Evolutionary conservation across 768 basidiomycete species (phyloP), one percentile per base, ranked within the genome.

Genomic region (Mycena kentingensis): DNA sequence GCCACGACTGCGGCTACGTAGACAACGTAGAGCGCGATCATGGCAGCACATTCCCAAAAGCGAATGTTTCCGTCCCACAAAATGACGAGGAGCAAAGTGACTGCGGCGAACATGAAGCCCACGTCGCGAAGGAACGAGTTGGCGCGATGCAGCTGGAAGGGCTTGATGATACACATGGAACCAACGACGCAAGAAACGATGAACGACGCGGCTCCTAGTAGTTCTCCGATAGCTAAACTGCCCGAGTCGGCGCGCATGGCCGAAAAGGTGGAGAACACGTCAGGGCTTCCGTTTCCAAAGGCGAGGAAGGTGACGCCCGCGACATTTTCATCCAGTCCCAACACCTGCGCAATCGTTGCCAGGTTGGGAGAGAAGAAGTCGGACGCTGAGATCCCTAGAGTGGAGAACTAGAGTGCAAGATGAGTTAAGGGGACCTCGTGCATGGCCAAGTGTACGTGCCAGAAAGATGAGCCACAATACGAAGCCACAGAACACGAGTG

Each of bases 311-410:
- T 99, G 21, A 98, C 95, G 0, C 97, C 97, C 0, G 97, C 94
- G 15, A 98, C 85, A 49, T 91, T 90, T 66, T 99, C 94, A 62
- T 90, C 90, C 34, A 99, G 71, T 0, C 93, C 90, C 4, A 99
- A 81, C 3, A 90, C 73, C 44, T 87, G 81, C 0, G 96, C 85
- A 27, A 98, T 88, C 1, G 95, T 92, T 0, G 90, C 88, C 16
- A 99, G 80, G 68, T 99, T 98, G 1, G 95, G 95, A 46, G 90
- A 94, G 78, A 98, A 98, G 73, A 98, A 98, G 70, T 98, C 96
- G 16, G 93, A 90, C 5, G 95, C 94, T 58, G 86, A 87, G 67
- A 97, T 97, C 4, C 94, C 94, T 29, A 98, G 87, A 29, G 90
- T 95, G 19, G 93, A 93, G 74, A 99, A 98, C n/a, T n/a, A n/a